Evolutionary conservation across 2,329 filamentous ascomycete genomes (phyloP).

Genomic region (Aspergillus sp.): DNA sequence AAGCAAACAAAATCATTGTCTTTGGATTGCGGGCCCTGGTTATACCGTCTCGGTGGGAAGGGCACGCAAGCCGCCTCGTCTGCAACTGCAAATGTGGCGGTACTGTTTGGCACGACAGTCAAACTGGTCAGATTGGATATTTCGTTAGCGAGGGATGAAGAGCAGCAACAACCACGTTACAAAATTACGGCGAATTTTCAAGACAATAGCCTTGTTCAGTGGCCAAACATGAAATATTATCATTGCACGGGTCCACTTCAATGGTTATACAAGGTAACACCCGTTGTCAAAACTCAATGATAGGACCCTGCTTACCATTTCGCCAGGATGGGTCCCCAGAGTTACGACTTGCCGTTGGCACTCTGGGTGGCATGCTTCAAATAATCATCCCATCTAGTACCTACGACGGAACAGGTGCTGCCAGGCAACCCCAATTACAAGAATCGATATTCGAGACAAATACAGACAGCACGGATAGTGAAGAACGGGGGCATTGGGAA

Average conservation of each 20-base stretch:
- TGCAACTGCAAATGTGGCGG: constrained; percentile 27
- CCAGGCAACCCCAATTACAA: constrained; percentile 8
- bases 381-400: constrained; percentile 19
- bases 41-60: constrained; percentile 2
- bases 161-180: constrained; percentile 1
- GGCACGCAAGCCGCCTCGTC: constrained; percentile 6
- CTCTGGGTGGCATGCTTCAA: constrained; percentile 24
- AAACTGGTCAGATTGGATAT: constrained; percentile 24
- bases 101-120: constrained; percentile 29
- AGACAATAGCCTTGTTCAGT: constrained; percentile 11
- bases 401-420: constrained; percentile 14
- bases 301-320: constrained; percentile 5
- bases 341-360: constrained; percentile 25
- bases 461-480: constrained; percentile 7
- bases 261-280: constrained; percentile 36
- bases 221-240: constrained; percentile 10
- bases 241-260: constrained; percentile 31
- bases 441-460: constrained; percentile 23
- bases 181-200: constrained; percentile 10
- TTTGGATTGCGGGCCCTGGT: constrained; percentile 37
- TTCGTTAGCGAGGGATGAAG: constrained; percentile 7
- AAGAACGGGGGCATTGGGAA: constrained; percentile 26
- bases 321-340: constrained; percentile 21
- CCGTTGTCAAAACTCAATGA: constrained; percentile 3
- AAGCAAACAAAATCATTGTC: constrained; percentile 24